Evolutionary conservation across 208 protist genomes (phyloP).

Genomic region (Trichomonas vaginalis): DNA sequence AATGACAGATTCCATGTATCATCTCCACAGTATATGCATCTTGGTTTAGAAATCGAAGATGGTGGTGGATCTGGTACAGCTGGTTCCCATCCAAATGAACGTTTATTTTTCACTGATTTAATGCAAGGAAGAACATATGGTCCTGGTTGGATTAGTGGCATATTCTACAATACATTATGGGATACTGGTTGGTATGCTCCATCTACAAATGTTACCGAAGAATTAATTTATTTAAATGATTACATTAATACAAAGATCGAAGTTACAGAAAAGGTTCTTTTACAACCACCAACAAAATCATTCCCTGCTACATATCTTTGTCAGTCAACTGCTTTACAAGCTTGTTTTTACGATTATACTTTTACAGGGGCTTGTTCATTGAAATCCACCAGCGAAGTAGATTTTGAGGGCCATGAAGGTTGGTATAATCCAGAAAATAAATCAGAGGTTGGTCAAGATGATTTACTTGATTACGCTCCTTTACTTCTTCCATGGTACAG

Average conservation of each 20-base stretch:
- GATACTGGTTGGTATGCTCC: neutral
- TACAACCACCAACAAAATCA: neutral
- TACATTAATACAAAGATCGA: neutral
- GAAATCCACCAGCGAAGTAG: neutral
- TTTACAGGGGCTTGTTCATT: neutral
- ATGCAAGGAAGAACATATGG: neutral
- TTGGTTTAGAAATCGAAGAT: constrained; percentile 3
- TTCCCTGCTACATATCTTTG: neutral
- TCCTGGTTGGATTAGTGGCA: neutral
- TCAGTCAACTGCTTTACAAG: neutral
- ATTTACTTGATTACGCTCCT: neutral
- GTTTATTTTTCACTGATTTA: neutral
- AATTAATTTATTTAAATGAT: neutral
- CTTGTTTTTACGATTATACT: neutral
- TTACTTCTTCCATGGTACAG: neutral
- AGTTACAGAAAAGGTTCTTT: neutral
- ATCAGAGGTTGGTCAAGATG: neutral
- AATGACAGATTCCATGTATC: neutral
- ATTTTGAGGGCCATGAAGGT: neutral
- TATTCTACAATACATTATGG: neutral
- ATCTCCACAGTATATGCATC: neutral
- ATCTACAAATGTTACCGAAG: neutral
- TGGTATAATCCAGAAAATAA: neutral
- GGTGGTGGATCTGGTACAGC: neutral
- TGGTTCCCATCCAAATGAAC: neutral